Percentiles rank a stretch among this genome's conserved stretches.
phyloP scores from a whole-genome alignment of 2,329 filamentous ascomycete genomes.

The Alternaria gaisen region DNA sequence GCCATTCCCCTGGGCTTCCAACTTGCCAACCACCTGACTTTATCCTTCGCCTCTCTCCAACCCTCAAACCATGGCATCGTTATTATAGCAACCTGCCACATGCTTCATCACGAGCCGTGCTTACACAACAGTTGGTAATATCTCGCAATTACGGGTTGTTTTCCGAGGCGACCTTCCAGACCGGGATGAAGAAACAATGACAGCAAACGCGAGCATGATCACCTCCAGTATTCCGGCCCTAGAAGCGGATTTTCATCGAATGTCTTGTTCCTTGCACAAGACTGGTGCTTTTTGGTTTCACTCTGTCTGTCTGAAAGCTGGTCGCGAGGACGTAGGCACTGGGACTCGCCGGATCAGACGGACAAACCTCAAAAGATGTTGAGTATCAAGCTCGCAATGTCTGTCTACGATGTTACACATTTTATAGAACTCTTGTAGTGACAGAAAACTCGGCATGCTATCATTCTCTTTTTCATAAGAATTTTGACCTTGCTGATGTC shows the following conservation, averaged over 20 bases:
- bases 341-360: neutral
- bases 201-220: neutral
- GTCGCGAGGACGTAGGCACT: neutral
- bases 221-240: neutral
- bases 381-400: neutral
- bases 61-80: neutral
- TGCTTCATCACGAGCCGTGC: neutral
- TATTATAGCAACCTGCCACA: neutral
- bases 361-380: neutral
- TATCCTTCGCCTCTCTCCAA: neutral
- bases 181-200: neutral
- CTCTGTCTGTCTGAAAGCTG: neutral
- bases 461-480: neutral
- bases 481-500: neutral
- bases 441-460: neutral
- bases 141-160: neutral
- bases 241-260: neutral
- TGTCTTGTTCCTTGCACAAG: neutral
- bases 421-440: neutral
- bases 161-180: neutral
- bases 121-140: neutral
- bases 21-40: neutral
- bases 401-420: neutral
- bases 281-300: fast-evolving
- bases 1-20: neutral